These are phyloP conservation scores for Radiomyces spectabilis DNA, from an alignment of 192 early-diverging fungal genomes.

Conservation along the genomic window DNA sequence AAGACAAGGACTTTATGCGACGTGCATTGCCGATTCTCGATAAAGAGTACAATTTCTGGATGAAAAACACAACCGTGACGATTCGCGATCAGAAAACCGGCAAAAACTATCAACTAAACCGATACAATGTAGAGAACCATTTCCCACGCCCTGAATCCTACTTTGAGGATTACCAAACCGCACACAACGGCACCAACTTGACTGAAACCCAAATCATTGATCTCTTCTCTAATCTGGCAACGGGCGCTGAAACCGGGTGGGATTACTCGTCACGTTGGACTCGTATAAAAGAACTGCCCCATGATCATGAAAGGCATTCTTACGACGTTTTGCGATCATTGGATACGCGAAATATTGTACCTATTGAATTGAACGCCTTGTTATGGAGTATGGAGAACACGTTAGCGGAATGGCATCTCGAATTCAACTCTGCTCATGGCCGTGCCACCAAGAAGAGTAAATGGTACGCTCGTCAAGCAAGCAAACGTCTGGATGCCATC, in stretches of 20 bases:
- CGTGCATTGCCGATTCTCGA: constrained; percentile 46
- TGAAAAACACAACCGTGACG: constrained; percentile 36
- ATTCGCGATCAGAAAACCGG: constrained; percentile 16
- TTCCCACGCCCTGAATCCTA: constrained; percentile 63
- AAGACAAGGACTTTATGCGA: constrained; percentile 35
- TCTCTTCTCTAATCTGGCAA: constrained; percentile 58
- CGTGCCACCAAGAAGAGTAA: not conserved
- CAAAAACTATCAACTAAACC: constrained; percentile 34
- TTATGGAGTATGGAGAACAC: constrained; percentile 50
- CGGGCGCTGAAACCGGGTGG: constrained; percentile 68
- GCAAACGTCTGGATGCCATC: constrained; percentile 36
- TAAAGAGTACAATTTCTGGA: constrained; percentile 61
- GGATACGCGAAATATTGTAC: constrained; percentile 49
- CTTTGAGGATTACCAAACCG: constrained; percentile 47
- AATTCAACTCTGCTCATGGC: constrained; percentile 1
- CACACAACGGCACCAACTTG: constrained; percentile 32
- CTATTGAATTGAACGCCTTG: constrained; percentile 65
- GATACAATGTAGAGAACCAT: constrained; percentile 46
- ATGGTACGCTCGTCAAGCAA: constrained; percentile 20
- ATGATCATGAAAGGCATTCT: no score
- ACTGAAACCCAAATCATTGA: constrained; percentile 10
- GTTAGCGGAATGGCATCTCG: constrained; percentile 21
- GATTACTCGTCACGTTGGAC: constrained; percentile 66
- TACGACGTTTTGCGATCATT: constrained; percentile 41
- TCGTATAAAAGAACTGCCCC: constrained; percentile 11